Conservation (phyloP, 768 basidiomycete species). For the Rhodotorula babjevae region DNA sequence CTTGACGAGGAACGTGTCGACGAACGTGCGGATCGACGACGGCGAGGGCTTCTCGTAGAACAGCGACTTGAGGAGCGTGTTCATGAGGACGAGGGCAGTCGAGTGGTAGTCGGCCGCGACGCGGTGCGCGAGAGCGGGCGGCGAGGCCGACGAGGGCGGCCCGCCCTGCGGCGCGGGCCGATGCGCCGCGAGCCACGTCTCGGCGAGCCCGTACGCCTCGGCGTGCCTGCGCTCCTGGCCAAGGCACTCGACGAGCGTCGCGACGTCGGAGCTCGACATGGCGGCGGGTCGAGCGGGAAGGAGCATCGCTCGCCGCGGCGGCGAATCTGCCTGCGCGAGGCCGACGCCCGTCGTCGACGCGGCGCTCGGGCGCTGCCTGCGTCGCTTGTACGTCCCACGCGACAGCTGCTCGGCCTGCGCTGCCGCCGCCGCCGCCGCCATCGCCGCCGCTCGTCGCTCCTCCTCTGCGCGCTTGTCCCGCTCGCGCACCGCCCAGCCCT, state of each 20-base stretch:
- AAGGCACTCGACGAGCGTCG: slow-evolving; percentile 13
- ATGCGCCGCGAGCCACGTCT: slow-evolving; percentile 15
- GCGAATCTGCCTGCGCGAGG: not conserved
- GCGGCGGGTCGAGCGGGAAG: not conserved
- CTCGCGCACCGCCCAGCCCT: not conserved
- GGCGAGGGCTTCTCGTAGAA: slow-evolving; percentile 49
- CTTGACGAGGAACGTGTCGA: not conserved
- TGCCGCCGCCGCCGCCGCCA: not conserved
- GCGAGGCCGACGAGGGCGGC: not conserved
- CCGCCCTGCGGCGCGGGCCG: not conserved
- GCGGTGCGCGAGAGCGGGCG: not conserved
- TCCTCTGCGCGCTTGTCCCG: not conserved
- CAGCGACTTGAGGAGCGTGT: slow-evolving; percentile 55
- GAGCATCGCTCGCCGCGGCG: not conserved
- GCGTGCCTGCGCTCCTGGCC: not conserved
- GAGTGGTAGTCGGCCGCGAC: slow-evolving; percentile 49
- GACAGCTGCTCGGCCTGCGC: not conserved
- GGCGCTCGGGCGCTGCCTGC: not conserved
- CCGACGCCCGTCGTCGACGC: not conserved
- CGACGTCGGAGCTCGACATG: slow-evolving; percentile 10
- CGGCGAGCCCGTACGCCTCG: slow-evolving; percentile 19
- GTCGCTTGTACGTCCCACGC: not conserved
- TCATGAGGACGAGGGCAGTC: slow-evolving; percentile 53
- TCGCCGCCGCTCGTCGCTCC: not conserved
- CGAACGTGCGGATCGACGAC: slow-evolving; percentile 10